phyloP scores from a whole-genome alignment of 1,139 yeast species.

The Yamadazyma pseudoaaseri region DNA sequence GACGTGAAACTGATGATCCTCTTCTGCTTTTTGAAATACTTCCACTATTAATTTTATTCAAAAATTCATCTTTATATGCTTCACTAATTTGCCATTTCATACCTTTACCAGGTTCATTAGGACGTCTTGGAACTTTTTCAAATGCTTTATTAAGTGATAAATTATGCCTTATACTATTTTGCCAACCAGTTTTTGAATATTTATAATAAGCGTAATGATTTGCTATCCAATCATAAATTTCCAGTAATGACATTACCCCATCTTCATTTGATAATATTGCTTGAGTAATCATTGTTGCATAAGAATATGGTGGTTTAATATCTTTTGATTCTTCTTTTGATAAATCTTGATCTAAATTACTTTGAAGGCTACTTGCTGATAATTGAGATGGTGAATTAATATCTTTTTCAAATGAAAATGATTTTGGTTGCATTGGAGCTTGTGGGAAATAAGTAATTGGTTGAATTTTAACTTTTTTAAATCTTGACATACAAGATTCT shows the following conservation, averaged over 20 bases:
- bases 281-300: slow-evolving; percentile 98
- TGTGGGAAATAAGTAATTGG: slow-evolving; percentile 19
- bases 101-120: slow-evolving; percentile 97
- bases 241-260: slow-evolving; percentile 85
- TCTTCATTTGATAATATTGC: slow-evolving; percentile 88
- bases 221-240: slow-evolving; percentile 89
- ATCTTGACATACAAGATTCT: slow-evolving; percentile 32
- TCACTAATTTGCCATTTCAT: slow-evolving; percentile 98
- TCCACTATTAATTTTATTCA: slow-evolving; percentile 75
- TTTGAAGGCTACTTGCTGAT: slow-evolving; percentile 44
- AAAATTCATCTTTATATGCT: slow-evolving; percentile 77
- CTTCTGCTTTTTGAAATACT: slow-evolving; percentile 70
- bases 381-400: slow-evolving; percentile 41
- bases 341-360: slow-evolving; percentile 62
- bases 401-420: slow-evolving; percentile 9
- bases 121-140: slow-evolving; percentile 92
- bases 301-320: slow-evolving; percentile 93
- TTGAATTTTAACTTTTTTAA: slow-evolving; percentile 15
- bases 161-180: slow-evolving; percentile 60
- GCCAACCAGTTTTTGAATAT: slow-evolving; percentile 88
- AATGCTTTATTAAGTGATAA: slow-evolving; percentile 59
- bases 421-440: background rate
- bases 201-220: slow-evolving; percentile 88
- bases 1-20: slow-evolving; percentile 78
- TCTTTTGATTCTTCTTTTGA: slow-evolving; percentile 90